A percentile compares a stretch with the other conserved stretches of the same genome.
phyloP scores from a whole-genome alignment of 2,329 filamentous ascomycete species.

The Basipetospora chlamydospora region DNA sequence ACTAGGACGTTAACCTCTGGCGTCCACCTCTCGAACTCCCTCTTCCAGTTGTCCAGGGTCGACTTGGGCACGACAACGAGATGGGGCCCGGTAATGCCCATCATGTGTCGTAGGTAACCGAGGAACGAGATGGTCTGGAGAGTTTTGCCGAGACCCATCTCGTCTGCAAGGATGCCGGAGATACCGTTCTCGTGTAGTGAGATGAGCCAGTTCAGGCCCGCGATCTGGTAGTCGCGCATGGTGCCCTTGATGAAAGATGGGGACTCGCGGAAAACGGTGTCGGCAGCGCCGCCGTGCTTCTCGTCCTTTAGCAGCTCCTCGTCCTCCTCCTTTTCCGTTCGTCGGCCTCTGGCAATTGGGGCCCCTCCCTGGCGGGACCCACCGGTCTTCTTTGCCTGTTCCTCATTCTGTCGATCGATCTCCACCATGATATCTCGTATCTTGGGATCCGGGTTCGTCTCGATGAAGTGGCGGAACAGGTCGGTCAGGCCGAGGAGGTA shows the following conservation, averaged over 20 bases:
- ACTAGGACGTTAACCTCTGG: slow-evolving; percentile 91
- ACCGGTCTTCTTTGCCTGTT: slow-evolving; percentile 57
- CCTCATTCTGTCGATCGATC: slow-evolving; percentile 84
- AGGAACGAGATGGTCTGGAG: slow-evolving; percentile 94
- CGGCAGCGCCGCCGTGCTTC: slow-evolving; percentile 70
- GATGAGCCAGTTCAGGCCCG: slow-evolving; percentile 93
- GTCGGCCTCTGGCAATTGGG: slow-evolving; percentile 59
- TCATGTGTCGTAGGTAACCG: slow-evolving; percentile 83
- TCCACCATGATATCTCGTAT: slow-evolving; percentile 88
- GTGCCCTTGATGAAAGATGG: slow-evolving; percentile 74
- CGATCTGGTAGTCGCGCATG: slow-evolving; percentile 95
- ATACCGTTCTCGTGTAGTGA: slow-evolving; percentile 98
- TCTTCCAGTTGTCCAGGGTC: slow-evolving; percentile 95
- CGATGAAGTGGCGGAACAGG: slow-evolving; percentile 96
- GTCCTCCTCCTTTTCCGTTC: slow-evolving; percentile 96
- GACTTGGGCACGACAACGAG: slow-evolving; percentile 89
- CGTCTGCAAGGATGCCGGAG: slow-evolving; percentile 90
- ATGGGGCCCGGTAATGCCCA: slow-evolving; percentile 81
- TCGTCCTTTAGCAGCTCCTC: slow-evolving; percentile 80
- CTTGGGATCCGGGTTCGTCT: slow-evolving; percentile 87
- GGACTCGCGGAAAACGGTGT: slow-evolving; percentile 87
- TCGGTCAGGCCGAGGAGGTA: slow-evolving; percentile 93
- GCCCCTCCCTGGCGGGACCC: slow-evolving; percentile 68
- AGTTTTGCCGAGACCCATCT: slow-evolving; percentile 98
- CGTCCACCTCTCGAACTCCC: slow-evolving; percentile 88